Percentiles rank a stretch among this genome's conserved stretches.
phyloP scores from a whole-genome alignment of 768 basidiomycete species.

The Boletales sp. region DNA sequence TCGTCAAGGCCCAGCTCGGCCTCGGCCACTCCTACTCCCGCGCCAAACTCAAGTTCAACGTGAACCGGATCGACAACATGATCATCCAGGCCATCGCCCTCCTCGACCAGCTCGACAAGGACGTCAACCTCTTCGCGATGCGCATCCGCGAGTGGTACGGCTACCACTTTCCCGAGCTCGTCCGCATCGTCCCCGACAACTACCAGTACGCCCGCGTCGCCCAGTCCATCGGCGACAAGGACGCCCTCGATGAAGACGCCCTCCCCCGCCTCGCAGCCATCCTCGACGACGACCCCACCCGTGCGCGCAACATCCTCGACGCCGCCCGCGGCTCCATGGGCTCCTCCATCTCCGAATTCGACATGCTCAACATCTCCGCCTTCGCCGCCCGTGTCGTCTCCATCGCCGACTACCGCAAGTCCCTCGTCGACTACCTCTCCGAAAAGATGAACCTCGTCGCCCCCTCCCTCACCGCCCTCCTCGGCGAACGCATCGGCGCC shows the following conservation, averaged over 20 bases:
- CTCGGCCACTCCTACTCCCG: constrained; percentile 97
- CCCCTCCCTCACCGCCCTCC: constrained; percentile 84
- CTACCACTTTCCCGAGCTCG: constrained; percentile 97
- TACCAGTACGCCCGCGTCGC: constrained; percentile 86
- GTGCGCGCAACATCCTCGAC: constrained; percentile 92
- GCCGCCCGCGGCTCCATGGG: constrained; percentile 95
- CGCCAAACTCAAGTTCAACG: constrained; percentile 97
- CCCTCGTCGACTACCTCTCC: constrained; percentile 76
- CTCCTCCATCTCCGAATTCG: constrained; percentile 83
- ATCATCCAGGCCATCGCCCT: constrained; percentile 99
- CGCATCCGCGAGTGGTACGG: constrained; percentile 99
- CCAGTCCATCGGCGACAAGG: constrained; percentile 88
- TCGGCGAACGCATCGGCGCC: constrained; percentile 91
- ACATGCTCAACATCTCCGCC: constrained; percentile 91
- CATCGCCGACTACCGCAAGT: constrained; percentile 91
- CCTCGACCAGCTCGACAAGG: constrained; percentile 98
- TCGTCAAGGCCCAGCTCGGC: constrained; percentile 91
- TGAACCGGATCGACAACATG: constrained; percentile 97
- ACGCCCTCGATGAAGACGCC: constrained; percentile 71
- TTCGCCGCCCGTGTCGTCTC: constrained; percentile 91
- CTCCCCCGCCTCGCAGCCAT: constrained; percentile 75
- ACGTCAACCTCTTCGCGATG: constrained; percentile 99
- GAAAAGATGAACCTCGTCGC: constrained; percentile 99
- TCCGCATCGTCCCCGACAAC: constrained; percentile 91
- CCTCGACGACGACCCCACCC: constrained; percentile 77